A percentile compares a stretch with the other conserved stretches of the same genome.
Evolutionary conservation across 2,329 filamentous ascomycete species (phyloP).

Genomic region (Exophiala lecanii-corni): DNA sequence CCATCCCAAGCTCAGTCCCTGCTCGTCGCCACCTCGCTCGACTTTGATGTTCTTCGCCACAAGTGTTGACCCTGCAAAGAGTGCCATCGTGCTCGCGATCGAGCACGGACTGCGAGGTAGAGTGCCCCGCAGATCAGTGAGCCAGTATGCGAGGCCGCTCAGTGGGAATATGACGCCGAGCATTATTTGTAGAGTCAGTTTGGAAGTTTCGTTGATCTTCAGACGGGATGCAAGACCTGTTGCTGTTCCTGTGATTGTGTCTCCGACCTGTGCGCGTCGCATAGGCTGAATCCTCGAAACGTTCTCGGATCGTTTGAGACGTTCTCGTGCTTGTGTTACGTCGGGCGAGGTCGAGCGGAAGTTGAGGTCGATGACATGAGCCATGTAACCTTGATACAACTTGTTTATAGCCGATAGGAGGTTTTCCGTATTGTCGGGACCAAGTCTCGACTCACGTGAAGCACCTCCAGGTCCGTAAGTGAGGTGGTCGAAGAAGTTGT

Average conservation of each 20-base stretch:
- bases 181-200: slow-evolving; percentile 2
- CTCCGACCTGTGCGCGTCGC: too few species aligned
- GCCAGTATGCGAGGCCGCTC: neutral
- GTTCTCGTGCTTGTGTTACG: neutral
- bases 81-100: slow-evolving; percentile 3
- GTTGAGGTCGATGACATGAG: slow-evolving; percentile 3
- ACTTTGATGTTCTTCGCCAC: too few species aligned
- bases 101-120: slow-evolving; percentile 1
- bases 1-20: too few species aligned
- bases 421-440: neutral
- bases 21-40: too few species aligned
- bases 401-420: neutral
- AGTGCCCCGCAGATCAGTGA: neutral
- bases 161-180: slow-evolving; percentile 1
- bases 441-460: neutral
- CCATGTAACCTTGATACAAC: slow-evolving; percentile 3
- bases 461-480: neutral
- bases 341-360: too few species aligned
- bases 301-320: neutral
- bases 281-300: too few species aligned
- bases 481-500: slow-evolving; percentile 11
- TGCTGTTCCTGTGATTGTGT: too few species aligned
- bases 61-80: slow-evolving; percentile 4
- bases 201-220: neutral
- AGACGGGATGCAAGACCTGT: too few species aligned